Evolutionary conservation across 805 yeast genomes (phyloP).

Genomic region (Wickerhamomyces bisporus): DNA sequence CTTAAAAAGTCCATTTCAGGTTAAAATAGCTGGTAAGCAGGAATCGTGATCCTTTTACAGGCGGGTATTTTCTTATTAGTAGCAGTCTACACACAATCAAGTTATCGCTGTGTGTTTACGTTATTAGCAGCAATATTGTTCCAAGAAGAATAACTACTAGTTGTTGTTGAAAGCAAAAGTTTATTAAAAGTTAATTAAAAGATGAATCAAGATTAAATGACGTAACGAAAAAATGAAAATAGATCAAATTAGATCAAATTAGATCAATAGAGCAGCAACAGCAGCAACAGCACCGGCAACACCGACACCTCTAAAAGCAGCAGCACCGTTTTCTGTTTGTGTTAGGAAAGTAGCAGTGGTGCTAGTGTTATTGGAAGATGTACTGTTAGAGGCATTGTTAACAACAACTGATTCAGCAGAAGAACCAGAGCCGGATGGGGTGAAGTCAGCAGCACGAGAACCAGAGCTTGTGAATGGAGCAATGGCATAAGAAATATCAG

Average conservation of each 20-base stretch:
- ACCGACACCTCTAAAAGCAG: conserved; percentile 12
- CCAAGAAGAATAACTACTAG: no score
- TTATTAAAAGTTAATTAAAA: no score
- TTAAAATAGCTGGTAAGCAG: no score
- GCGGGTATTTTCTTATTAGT: no score
- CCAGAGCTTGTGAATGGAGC: conserved; percentile 19
- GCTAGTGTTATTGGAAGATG: conserved; percentile 3
- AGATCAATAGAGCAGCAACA: conserved; percentile 28
- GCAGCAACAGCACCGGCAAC: conserved; percentile 25
- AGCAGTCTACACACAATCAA: no score
- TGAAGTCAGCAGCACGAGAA: conserved; percentile 21
- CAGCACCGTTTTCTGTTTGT: conserved; percentile 25
- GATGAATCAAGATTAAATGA: no score
- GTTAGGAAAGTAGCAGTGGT: conserved; percentile 4
- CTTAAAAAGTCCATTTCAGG: no score
- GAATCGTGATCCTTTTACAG: no score
- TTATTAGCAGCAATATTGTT: no score
- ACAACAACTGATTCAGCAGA: conserved; percentile 5
- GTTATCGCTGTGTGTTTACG: no score
- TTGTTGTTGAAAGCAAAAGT: no score
- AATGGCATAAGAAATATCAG: conserved; percentile 15
- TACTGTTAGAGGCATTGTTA: conserved; percentile 5
- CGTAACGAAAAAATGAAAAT: no score
- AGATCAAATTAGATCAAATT: conserved; percentile 3
- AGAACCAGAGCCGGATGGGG: conserved; percentile 18